Evolutionary conservation across 73 alveolate genomes (phyloP).

Genomic region (Effrenium voratum): DNA sequence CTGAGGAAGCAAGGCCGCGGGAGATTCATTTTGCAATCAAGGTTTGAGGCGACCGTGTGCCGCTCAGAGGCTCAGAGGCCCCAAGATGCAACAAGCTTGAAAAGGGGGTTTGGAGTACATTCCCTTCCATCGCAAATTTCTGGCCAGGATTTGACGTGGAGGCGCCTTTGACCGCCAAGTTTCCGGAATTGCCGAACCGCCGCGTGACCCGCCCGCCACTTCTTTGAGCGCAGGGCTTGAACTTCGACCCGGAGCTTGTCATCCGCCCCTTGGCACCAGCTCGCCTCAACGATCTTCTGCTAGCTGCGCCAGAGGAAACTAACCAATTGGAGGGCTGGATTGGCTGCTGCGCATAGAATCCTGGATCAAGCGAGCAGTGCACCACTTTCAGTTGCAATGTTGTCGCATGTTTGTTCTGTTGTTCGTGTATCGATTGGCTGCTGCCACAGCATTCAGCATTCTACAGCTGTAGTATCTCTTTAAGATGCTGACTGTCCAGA

Average conservation of each 20-base stretch:
- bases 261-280: background rate
- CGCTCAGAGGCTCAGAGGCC: background rate
- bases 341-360: no score
- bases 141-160: constrained; percentile 38
- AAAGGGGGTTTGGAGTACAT: background rate
- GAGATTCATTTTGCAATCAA: background rate
- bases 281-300: no score
- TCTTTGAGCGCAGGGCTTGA: constrained; percentile 9
- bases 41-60: background rate
- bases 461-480: no score
- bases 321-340: no score
- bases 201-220: background rate
- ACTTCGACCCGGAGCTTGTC: constrained; percentile 41
- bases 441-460: no score
- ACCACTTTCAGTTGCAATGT: no score
- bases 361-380: no score
- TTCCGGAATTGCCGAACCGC: background rate
- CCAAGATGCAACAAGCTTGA: background rate
- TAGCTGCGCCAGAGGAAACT: no score
- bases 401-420: no score
- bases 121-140: background rate
- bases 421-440: no score
- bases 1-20: constrained; percentile 21
- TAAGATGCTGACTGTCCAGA: background rate
- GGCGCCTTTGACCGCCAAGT: background rate